Percentiles rank a stretch among this genome's conserved stretches.
phyloP scores from a whole-genome alignment of 225 moss, liverwort and hornwort species.

The Polytrichum formosum region DNA sequence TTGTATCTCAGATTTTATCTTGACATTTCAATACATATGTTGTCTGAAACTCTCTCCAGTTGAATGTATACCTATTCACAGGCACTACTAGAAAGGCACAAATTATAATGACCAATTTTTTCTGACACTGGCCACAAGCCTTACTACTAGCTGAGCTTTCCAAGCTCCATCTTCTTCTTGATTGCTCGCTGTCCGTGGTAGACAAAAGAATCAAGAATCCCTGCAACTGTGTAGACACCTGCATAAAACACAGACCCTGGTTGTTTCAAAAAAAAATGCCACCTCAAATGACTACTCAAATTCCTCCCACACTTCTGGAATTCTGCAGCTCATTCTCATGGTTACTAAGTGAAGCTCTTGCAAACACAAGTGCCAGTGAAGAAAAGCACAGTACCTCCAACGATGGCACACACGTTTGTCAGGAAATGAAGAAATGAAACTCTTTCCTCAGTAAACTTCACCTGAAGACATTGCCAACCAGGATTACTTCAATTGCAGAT shows the following conservation, averaged over 20 bases:
- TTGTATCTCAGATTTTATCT: no score
- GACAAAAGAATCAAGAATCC: conserved; percentile 56
- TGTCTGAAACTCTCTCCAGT: no score
- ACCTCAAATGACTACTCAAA: neutral
- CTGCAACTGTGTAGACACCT: conserved; percentile 60
- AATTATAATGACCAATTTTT: no score
- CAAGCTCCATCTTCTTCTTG: conserved; percentile 65
- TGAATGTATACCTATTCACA: no score
- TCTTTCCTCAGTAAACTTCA: conserved; percentile 49
- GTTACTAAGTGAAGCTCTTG: neutral
- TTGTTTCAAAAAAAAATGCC: neutral
- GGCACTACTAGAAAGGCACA: no score
- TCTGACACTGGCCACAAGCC: no score
- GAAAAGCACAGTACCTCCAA: conserved; percentile 39
- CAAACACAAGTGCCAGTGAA: neutral
- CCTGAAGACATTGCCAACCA: conserved; percentile 23
- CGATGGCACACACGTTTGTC: conserved; percentile 60
- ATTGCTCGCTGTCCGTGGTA: conserved; percentile 63
- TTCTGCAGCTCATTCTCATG: neutral
- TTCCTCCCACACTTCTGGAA: neutral
- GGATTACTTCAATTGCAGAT: neutral
- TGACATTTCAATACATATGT: no score
- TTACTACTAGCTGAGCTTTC: conserved; percentile 50
- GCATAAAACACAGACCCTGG: conserved; percentile 3
- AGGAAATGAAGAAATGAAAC: conserved; percentile 62